These are phyloP conservation scores for Rhodotorula sp. DNA, from an alignment of 1,284 basidiomycete genomes.

Conservation along the genomic window DNA sequence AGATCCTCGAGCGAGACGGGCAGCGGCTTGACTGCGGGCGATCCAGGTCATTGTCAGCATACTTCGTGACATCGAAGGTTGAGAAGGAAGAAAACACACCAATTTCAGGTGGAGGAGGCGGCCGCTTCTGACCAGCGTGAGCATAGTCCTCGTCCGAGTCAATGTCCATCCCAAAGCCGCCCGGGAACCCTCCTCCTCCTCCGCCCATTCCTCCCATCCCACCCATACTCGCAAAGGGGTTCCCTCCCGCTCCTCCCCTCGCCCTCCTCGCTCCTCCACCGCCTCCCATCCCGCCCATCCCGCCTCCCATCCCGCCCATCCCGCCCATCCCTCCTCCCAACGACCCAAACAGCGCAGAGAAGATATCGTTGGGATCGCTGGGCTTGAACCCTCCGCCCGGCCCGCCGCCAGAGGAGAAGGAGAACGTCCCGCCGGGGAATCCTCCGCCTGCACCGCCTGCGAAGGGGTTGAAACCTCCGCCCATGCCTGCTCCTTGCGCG, in stretches of 20 bases:
- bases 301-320: constrained; percentile 48
- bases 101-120: constrained; percentile 26
- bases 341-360: constrained; percentile 64
- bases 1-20: constrained; percentile 86
- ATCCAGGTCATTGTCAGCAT: neutral
- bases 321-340: constrained; percentile 50
- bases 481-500: constrained; percentile 26
- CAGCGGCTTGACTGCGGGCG: constrained; percentile 60
- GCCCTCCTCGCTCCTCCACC: constrained; percentile 17
- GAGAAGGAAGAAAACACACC: constrained; percentile 1
- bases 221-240: constrained; percentile 26
- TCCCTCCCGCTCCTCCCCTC: constrained; percentile 5
- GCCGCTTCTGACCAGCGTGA: neutral
- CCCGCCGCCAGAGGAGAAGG: constrained; percentile 60
- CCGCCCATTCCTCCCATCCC: constrained; percentile 23
- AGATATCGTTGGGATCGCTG: constrained; percentile 84
- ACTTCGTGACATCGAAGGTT: neutral
- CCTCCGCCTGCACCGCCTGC: constrained; percentile 24
- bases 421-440: constrained; percentile 52
- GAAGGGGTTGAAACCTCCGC: constrained; percentile 35
- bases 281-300: constrained; percentile 52
- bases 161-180: constrained; percentile 41
- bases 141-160: constrained; percentile 36
- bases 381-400: constrained; percentile 62
- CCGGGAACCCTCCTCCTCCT: constrained; percentile 31